Conservation (phyloP, 2,329 filamentous ascomycete species). For the Bipolaris victoriae region DNA sequence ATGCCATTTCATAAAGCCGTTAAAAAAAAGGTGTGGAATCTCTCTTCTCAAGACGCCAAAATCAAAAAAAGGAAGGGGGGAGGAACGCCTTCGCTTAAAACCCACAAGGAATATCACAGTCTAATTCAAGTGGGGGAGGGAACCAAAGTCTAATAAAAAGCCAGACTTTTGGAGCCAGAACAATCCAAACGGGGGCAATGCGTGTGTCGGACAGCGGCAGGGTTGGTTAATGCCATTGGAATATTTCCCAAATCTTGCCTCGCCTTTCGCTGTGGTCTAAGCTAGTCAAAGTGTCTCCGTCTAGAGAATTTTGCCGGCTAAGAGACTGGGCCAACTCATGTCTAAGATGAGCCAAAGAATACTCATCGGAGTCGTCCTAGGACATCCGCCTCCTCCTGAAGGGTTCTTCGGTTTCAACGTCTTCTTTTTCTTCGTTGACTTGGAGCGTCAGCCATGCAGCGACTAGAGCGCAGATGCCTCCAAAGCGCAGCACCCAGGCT, state of each 20-base stretch:
- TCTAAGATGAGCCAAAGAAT: constrained; percentile 15
- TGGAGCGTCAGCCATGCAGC: constrained; percentile 75
- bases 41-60: neutral
- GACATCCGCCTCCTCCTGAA: constrained; percentile 33
- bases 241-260: neutral
- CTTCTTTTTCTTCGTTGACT: constrained; percentile 66
- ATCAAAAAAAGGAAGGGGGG: neutral
- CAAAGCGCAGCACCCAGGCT: constrained; percentile 82
- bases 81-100: constrained; percentile 9
- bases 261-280: neutral
- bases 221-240: neutral
- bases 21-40: neutral
- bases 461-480: constrained; percentile 76
- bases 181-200: neutral
- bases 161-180: neutral
- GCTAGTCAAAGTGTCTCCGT: neutral
- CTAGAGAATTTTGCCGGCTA: constrained; percentile 7
- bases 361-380: constrained; percentile 25
- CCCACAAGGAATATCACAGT: constrained; percentile 9
- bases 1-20: neutral
- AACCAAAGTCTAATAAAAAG: neutral
- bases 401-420: constrained; percentile 28
- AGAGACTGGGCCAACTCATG: constrained; percentile 19
- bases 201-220: neutral
- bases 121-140: neutral